Evolutionary conservation across 1,284 basidiomycete species (phyloP).

Genomic region (Kwoniella shivajii): DNA sequence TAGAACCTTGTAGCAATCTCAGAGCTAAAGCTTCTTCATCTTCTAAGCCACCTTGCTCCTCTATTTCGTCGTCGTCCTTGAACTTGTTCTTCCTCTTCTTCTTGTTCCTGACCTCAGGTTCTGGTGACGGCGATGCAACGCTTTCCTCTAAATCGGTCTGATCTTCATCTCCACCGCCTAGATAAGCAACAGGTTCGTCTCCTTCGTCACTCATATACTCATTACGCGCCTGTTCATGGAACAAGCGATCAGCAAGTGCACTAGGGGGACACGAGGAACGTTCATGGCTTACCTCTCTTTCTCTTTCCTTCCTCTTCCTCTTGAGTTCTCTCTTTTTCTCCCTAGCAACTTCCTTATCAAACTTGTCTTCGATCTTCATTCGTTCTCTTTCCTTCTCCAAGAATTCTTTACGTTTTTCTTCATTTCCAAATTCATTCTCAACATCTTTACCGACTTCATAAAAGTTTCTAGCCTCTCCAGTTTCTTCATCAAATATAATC

Average conservation of each 20-base stretch:
- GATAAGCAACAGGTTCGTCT: conserved; percentile 22
- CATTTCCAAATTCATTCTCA: conserved; percentile 66
- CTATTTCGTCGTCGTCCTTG: conserved; percentile 3
- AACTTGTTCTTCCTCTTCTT: conserved; percentile 25
- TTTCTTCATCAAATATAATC: conserved; percentile 80
- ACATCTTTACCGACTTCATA: conserved; percentile 74
- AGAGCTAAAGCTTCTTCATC: conserved; percentile 53
- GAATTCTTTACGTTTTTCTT: conserved; percentile 68
- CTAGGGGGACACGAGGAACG: neutral
- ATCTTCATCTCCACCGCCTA: conserved; percentile 26
- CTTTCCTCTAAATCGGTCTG: conserved; percentile 16
- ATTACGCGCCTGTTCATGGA: conserved; percentile 3
- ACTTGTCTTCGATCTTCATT: conserved; percentile 70
- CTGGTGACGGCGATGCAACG: conserved; percentile 17
- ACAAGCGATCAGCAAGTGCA: neutral
- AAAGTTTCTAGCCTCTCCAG: conserved; percentile 71
- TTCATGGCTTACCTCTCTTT: conserved; percentile 60
- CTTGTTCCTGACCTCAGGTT: conserved; percentile 10
- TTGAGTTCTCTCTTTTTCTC: conserved; percentile 86
- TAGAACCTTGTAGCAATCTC: conserved; percentile 42
- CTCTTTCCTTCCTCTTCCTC: conserved; percentile 81
- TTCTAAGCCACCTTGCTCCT: conserved; percentile 29
- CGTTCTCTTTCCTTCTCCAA: conserved; percentile 70
- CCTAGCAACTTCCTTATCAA: conserved; percentile 78
- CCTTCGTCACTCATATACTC: conserved; percentile 18